Evolutionary conservation across 1,284 basidiomycete species (phyloP), one percentile per base, ranked within the genome.

Genomic region (Peniophora sp.): DNA sequence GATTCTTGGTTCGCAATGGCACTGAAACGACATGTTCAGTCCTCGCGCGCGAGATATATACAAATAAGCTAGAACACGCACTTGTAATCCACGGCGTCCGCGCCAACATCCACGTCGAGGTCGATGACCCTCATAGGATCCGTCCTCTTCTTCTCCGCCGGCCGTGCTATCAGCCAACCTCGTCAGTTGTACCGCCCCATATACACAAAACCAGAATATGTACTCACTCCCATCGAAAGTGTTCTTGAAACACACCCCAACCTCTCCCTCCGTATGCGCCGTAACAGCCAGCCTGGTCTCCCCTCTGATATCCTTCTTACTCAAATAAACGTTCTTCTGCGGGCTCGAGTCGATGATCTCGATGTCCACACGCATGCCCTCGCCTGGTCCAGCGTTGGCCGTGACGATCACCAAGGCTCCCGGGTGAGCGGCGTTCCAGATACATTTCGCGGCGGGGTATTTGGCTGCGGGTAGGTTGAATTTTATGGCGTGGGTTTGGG

Each of bases 11-110:
- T 98, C 5, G 97, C 96, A 65, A 99, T 99, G 19, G 96, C 96
- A 63, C 92, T 95, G 44, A 45, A 25, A n/a, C 20, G 44, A 12
- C 51, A 20, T 20, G 34, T 14, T 45, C 25, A 9, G 12, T 25
- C 8, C 24, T 24, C 20, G n/a, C 2, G 11, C 35, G 44, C 34
- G 24, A 32, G 39, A 47, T 16, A 19, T 20, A n/a, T 35, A 20
- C n/a, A 45, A 25, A 14, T 10, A 25, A 10, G 34, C n/a, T n/a
- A n/a, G n/a, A n/a, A n/a, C 16, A 68, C 84, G 59, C 63, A 94
- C 92, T 98, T 98, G 78, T 99, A 99, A 69, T 99, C 97, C 39
- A 98, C 87, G 0, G 97, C 97, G 62, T 99, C 96, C 17, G 96
- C 95, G 45, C 96, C 96, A 67, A 99, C 96, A 64, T 99, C 97